Evolutionary conservation across 768 basidiomycete genomes (phyloP), one percentile per base, ranked within the genome.

Genomic region (Amanita subjunquillea): DNA sequence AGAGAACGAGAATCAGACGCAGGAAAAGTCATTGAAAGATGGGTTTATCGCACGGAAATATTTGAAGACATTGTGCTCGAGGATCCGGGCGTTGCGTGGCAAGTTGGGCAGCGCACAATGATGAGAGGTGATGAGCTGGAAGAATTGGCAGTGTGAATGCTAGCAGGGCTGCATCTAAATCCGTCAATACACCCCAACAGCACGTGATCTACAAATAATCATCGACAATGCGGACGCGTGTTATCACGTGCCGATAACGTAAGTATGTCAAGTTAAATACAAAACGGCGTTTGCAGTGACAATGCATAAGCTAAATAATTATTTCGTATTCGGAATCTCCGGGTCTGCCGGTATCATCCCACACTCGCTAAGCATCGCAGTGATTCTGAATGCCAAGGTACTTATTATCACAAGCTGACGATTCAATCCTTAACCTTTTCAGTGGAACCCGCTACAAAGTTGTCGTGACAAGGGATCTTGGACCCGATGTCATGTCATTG

Each of bases 401-500:
- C 34, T 46, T 17, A 9, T 30, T 32, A 30, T 9, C 9, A 30
- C 30, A 8, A 9, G 8, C 30, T 30, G 9, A 30, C 2, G 8
- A 30, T 30, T n/a, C 30, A 6, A 9, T 29, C 2, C 8, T 29
- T 7, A 23, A 17, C 8, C 22, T 20, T 62, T 17, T 59, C 32
- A 48, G 54, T 42, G 61, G 57, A 47, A 40, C 53, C 7, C 56
- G 57, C 27, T 60, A 58, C 4, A 75, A 74, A 59, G 69, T 86
- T 50, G 75, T 87, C 4, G 72, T 87, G 20, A 74, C 75, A 32
- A 77, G 82, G 50, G 66, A 79, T 60, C 68, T 87, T 22, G 85
- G 85, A 2, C 73, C 77, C 15, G 76, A 84, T 58, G 77, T 76
- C 3, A 84, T 87, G 81, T 69, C 76, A 20, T 56, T 80, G 41